Evolutionary conservation across 2,329 filamentous ascomycete genomes (phyloP).

Genomic region (Hypoxylon sp.): DNA sequence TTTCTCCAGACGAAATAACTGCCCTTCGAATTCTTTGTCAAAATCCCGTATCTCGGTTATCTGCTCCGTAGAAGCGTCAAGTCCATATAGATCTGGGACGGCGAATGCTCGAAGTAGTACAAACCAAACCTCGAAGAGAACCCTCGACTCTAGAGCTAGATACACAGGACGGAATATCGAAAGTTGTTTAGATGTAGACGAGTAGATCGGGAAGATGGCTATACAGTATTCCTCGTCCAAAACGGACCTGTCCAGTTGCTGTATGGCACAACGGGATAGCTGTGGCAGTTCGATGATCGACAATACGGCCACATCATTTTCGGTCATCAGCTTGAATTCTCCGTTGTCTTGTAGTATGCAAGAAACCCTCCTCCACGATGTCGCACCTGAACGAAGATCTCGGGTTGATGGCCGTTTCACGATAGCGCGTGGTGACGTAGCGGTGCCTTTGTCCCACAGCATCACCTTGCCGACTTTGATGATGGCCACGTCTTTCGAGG

Average conservation of each 20-base stretch:
- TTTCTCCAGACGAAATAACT: constrained; percentile 75
- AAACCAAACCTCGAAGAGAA: constrained; percentile 98
- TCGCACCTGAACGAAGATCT: constrained; percentile 67
- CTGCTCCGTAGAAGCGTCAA: constrained; percentile 63
- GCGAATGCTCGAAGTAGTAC: constrained; percentile 92
- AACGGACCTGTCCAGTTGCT: constrained; percentile 90
- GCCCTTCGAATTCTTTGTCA: constrained; percentile 60
- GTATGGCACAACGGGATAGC: constrained; percentile 89
- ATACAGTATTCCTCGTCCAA: constrained; percentile 95
- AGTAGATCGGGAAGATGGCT: constrained; percentile 94
- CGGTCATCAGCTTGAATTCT: constrained; percentile 90
- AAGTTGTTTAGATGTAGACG: constrained; percentile 78
- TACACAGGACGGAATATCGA: constrained; percentile 90
- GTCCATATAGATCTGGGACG: constrained; percentile 88
- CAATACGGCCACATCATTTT: constrained; percentile 84
- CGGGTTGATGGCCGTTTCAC: constrained; percentile 71
- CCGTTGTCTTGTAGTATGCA: constrained; percentile 96
- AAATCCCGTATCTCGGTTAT: constrained; percentile 61
- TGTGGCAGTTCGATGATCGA: constrained; percentile 90
- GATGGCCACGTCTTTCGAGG: constrained; percentile 79
- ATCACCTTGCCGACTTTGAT: constrained; percentile 96
- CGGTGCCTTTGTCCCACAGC: constrained; percentile 86
- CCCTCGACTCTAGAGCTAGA: constrained; percentile 85
- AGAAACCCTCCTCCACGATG: constrained; percentile 87
- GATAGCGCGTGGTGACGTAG: constrained; percentile 69